Base-by-base conservation (phyloP, 108 stramenopile species). In the Bacterosira constricta region DNA sequence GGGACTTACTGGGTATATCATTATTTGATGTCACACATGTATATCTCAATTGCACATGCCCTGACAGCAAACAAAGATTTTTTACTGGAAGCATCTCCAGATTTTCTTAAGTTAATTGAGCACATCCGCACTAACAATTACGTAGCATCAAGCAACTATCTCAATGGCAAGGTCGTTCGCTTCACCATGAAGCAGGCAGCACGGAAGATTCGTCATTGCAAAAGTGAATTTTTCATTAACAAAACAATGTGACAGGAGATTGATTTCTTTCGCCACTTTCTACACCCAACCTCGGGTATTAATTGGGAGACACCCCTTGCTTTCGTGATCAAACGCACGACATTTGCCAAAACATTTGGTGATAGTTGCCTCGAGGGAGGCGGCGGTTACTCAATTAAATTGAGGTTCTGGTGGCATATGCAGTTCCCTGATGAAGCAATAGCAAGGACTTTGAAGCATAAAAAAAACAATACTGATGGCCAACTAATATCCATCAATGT, bases 1-100 rank as follows among this genome's bases (percentile, higher is more conserved):
- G 72, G 60, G 7, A 47, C 51, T 13, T 4, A 2, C 1, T 73
- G 72, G 63, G 60, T 73, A 1, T 73, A 47, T 30, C 60, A 73
- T 53, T n/a, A n/a, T n/a, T 37, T 73, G 1, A 23, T 72, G 1
- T 27, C 61, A 1, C 71, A 63, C 37, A 2, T 61, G 4, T 72
- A 72, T 34, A 36, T 39, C 2, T 64, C 63, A 6, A 66, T 75
- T 12, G 52, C 64, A 8, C 23, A 47, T 17, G 73, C 73, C 0
- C 41, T 74, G 1, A 2, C 41, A 1, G 29, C 34, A 1, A 65
- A 74, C 39, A 61, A 41, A 21, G 3, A 53, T 7, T 29, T 71
- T 1, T 7, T 31, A 0, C 4, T 35, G n/a, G 44, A 61, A 1
- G 8, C 37, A 27, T 61, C 41, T 1, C 13, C 18, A 7, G 47